Conservation (phyloP, 2,329 filamentous ascomycete species). For the Colletotrichum chrysophilum region DNA sequence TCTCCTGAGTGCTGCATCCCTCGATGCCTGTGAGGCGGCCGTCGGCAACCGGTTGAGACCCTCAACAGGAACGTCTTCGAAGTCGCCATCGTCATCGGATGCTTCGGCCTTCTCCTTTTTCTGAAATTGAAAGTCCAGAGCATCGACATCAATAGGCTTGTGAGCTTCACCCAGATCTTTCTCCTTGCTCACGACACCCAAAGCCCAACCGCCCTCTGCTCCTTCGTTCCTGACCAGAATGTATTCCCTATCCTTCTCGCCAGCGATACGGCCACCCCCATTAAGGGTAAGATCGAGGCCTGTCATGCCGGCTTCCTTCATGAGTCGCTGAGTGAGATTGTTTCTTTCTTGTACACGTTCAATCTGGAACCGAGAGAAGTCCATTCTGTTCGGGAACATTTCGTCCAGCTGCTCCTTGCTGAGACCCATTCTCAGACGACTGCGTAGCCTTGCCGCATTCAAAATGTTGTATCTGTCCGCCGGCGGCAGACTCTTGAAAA, state of each 20-base stretch:
- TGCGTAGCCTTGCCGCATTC: conserved; percentile 88
- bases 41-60: conserved; percentile 81
- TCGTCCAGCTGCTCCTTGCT: conserved; percentile 94
- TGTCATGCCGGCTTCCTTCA: conserved; percentile 92
- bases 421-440: conserved; percentile 90
- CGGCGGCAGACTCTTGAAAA: conserved; percentile 89
- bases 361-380: conserved; percentile 95
- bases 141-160: conserved; percentile 93
- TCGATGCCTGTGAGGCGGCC: background rate
- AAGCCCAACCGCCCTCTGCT: conserved; percentile 92
- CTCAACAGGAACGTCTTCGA: conserved; percentile 92
- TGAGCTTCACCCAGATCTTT: conserved; percentile 80
- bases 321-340: conserved; percentile 90
- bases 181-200: conserved; percentile 89
- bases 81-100: conserved; percentile 74
- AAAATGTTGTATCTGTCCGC: conserved; percentile 96
- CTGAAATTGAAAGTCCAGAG: conserved; percentile 60
- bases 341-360: conserved; percentile 93
- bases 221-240: conserved; percentile 95
- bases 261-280: conserved; percentile 70
- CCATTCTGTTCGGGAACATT: conserved; percentile 99
- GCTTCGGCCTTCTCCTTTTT: conserved; percentile 64
- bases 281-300: conserved; percentile 72
- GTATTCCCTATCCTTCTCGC: conserved; percentile 92
- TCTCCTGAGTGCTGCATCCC: background rate